Percentiles rank a stretch among this genome's conserved stretches.
Evolutionary conservation across 73 alveolate species (phyloP).

Genomic region (Paramecium pentaurelia): DNA sequence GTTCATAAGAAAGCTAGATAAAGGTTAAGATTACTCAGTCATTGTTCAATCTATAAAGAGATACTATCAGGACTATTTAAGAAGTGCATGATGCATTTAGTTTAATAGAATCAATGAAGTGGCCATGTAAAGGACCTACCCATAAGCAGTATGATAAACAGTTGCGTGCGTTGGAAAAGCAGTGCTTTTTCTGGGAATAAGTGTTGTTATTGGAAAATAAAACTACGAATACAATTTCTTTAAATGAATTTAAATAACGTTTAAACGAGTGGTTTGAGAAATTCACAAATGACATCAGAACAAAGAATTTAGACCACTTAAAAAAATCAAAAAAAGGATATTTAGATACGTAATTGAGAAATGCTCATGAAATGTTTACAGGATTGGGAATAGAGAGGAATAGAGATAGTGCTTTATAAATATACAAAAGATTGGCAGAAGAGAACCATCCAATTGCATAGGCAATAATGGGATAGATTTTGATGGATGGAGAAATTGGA

Average conservation of each 20-base stretch:
- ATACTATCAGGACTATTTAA: neutral
- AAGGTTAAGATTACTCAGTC: neutral
- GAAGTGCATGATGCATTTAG: neutral
- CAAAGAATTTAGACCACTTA: neutral
- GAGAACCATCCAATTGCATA: neutral
- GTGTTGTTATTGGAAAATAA: neutral
- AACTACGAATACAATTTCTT: neutral
- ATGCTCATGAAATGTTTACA: slow-evolving; percentile 35
- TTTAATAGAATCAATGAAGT: neutral
- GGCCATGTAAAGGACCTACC: slow-evolving; percentile 7
- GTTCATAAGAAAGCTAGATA: neutral
- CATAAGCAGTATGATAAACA: neutral
- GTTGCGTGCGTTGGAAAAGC: neutral
- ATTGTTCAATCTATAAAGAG: neutral
- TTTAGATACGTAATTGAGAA: neutral
- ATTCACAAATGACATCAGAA: neutral
- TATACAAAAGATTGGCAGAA: neutral
- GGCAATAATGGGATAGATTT: slow-evolving; percentile 11
- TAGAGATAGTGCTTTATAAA: neutral
- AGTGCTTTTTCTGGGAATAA: neutral
- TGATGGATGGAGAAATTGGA: neutral
- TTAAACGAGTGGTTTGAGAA: neutral
- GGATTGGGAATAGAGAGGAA: slow-evolving; percentile 13
- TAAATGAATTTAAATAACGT: neutral
- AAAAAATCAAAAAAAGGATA: neutral